Conservation (phyloP, 2,329 filamentous ascomycete genomes). For the Penicillium capsulatum region DNA sequence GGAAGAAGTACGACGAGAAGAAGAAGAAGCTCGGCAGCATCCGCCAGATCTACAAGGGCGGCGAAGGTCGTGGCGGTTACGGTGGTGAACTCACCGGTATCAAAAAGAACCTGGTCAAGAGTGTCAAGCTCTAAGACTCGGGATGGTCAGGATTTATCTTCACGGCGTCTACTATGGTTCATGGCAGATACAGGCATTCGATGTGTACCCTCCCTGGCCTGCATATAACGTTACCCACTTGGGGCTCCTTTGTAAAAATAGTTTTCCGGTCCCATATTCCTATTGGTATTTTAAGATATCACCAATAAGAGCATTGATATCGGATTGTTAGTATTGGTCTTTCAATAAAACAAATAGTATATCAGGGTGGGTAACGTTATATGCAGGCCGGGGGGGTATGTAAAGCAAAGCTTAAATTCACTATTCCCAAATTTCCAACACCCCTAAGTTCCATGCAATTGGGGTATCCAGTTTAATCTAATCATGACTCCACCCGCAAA, state of each 20-base stretch:
- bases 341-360: too few species aligned
- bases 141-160: slow-evolving; percentile 12
- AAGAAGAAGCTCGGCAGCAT: slow-evolving; percentile 93
- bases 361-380: too few species aligned
- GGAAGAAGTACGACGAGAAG: slow-evolving; percentile 92
- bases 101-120: slow-evolving; percentile 89
- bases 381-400: not conserved
- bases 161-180: slow-evolving; percentile 19
- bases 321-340: too few species aligned
- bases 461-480: too few species aligned
- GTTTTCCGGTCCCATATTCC: too few species aligned
- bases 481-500: not conserved
- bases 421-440: too few species aligned
- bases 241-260: too few species aligned
- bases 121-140: slow-evolving; percentile 69
- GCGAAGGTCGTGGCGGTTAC: slow-evolving; percentile 80
- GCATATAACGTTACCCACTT: too few species aligned
- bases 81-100: slow-evolving; percentile 91
- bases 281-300: too few species aligned
- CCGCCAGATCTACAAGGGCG: slow-evolving; percentile 79
- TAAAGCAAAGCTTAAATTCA: not conserved
- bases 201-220: too few species aligned
- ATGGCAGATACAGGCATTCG: slow-evolving; percentile 23
- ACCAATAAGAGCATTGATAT: too few species aligned
- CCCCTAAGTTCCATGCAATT: too few species aligned